Percentiles rank a stretch among this genome's conserved stretches.
Conservation (phyloP, 306 rosid genomes). For the Fragaria vesca region DNA sequence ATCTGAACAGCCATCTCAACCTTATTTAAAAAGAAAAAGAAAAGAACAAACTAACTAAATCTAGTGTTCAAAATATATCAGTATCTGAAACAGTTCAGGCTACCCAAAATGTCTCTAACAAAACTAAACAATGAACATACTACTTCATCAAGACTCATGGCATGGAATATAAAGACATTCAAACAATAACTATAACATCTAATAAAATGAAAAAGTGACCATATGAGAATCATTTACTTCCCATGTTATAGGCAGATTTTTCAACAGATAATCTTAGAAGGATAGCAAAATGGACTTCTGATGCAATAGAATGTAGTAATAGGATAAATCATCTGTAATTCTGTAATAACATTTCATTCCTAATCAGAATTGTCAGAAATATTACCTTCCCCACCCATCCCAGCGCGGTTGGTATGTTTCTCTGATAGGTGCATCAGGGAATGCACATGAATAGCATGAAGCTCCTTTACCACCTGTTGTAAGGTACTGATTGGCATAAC, state of each 20-base stretch:
- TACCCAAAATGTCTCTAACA: constrained; percentile 11
- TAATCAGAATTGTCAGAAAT: background rate
- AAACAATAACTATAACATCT: background rate
- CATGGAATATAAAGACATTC: background rate
- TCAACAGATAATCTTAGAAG: background rate
- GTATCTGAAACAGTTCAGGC: background rate
- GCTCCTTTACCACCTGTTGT: constrained; percentile 93
- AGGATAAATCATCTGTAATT: background rate
- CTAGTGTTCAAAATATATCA: background rate
- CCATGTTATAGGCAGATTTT: background rate
- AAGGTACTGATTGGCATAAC: constrained; percentile 77
- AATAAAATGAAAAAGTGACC: background rate
- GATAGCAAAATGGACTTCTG: background rate
- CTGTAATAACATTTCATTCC: background rate
- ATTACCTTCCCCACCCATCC: constrained; percentile 99
- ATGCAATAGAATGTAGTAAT: background rate
- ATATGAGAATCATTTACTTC: background rate
- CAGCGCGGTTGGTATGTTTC: constrained; percentile 96
- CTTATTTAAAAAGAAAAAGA: background rate
- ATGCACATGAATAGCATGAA: constrained; percentile 74
- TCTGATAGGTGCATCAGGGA: constrained; percentile 85
- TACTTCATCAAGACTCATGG: background rate
- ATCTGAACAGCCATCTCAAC: constrained; percentile 42
- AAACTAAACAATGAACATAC: background rate
- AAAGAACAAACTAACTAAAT: background rate